Evolutionary conservation across 768 basidiomycete species (phyloP).

Genomic region (Phaeolepiota aurea): DNA sequence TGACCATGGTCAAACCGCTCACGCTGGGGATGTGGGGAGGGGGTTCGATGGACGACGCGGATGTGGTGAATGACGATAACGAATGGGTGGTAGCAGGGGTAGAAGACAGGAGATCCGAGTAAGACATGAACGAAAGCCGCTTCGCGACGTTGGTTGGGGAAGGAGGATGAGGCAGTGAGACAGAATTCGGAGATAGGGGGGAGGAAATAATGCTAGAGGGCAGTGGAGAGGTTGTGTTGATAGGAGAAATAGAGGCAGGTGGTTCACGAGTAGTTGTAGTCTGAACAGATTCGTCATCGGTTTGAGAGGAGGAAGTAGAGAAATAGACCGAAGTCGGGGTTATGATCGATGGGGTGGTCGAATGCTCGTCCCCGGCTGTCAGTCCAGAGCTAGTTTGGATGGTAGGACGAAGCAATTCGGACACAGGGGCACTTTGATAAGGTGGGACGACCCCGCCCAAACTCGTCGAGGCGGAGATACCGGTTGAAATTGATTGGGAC

Average conservation of each 20-base stretch:
- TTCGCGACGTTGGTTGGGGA: constrained; percentile 47
- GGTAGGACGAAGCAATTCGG: neutral
- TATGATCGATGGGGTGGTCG: constrained; percentile 22
- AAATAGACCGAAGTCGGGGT: constrained; percentile 45
- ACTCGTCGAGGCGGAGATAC: neutral
- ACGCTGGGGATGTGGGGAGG: constrained; percentile 73
- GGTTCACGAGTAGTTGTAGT: constrained; percentile 8
- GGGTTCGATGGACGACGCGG: constrained; percentile 44
- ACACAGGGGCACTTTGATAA: neutral
- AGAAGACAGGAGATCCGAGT: constrained; percentile 74
- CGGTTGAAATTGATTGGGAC: neutral
- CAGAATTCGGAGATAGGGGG: constrained; percentile 9
- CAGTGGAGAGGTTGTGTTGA: constrained; percentile 10
- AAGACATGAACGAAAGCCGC: constrained; percentile 84
- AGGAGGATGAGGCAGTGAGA: constrained; percentile 19
- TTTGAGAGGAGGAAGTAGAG: constrained; percentile 16
- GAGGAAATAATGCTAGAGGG: constrained; percentile 8
- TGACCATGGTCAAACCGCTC: constrained; percentile 26
- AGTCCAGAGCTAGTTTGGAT: neutral
- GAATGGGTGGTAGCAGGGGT: constrained; percentile 67
- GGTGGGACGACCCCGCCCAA: neutral
- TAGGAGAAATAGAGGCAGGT: constrained; percentile 14
- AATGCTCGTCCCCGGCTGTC: constrained; percentile 3
- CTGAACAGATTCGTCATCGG: constrained; percentile 5
- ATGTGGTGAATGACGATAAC: constrained; percentile 64